Percentiles rank a stretch among this genome's conserved stretches.
Evolutionary conservation across 306 rosid genomes (phyloP).

Genomic region (Acacia crassicarpa): DNA sequence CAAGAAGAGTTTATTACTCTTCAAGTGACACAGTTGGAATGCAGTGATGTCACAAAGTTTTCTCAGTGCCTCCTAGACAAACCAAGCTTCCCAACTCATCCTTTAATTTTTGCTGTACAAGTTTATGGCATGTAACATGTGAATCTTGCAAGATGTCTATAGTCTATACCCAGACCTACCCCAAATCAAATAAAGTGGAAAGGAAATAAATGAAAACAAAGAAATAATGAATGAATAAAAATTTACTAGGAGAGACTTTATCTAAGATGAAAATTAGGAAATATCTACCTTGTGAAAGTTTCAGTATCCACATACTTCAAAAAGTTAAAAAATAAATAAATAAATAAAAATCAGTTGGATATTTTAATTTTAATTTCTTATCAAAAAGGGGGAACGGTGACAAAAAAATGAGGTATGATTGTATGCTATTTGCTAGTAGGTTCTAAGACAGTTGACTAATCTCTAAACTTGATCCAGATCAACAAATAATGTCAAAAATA

Average conservation of each 20-base stretch:
- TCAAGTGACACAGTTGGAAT: too few relatives aligned
- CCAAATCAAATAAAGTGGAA: background rate
- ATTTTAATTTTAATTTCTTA: background rate
- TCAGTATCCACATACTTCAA: background rate
- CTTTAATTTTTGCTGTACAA: background rate
- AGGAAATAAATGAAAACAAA: background rate
- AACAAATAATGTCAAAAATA: background rate
- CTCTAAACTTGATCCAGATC: constrained; percentile 1
- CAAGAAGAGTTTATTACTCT: too few relatives aligned
- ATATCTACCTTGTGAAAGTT: background rate
- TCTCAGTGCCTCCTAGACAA: background rate
- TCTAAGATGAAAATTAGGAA: background rate
- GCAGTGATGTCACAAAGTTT: too few relatives aligned
- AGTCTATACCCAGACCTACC: background rate
- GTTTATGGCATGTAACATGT: background rate
- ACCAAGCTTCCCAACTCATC: background rate
- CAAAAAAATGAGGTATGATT: background rate
- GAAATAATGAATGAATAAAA: background rate
- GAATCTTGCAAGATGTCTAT: background rate
- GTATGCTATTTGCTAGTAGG: background rate
- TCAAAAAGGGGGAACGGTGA: background rate
- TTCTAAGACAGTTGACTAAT: background rate
- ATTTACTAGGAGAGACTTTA: background rate
- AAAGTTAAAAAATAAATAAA: background rate
- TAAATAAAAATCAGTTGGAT: background rate